Evolutionary conservation across 805 yeast genomes (phyloP), one percentile per base, ranked within the genome.

Genomic region (Saturnispora besseyi): DNA sequence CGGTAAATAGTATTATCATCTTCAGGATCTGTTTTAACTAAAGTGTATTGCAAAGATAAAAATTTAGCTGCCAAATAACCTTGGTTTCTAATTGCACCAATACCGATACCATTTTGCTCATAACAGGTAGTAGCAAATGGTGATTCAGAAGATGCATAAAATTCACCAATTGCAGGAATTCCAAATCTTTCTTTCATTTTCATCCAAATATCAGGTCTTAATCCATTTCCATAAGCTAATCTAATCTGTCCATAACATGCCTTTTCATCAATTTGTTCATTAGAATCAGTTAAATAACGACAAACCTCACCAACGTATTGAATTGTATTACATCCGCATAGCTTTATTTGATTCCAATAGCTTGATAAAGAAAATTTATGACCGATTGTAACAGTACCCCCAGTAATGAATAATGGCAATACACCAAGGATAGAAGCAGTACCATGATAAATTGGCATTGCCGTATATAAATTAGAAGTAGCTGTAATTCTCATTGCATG

Each of bases 271-370:
- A 53, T 51, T 3, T 57, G 57, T 12, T 46, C 51, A 3, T 41
- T 15, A 41, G 82, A 82, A 8, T 68, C 69, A 44, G 86, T 66
- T 52, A 90, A 72, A 61, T 89, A 91, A 45, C 98, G 77, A 65
- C 97, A 87, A 31, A 88, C 89, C 66, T 90, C 98, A 15, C 98
- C 98, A 15, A 90, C 98, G 59, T 90, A 90, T 66, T 90, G 96
- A 49, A 88, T 76, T 54, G 86, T 87, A 4, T 95, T 86, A 3
- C 96, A 86, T 2, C 72, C 66, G 12, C 82, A 66, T 33, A 86
- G 61, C 56, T 75, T 80, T 3, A 84, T 90, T 66, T 91, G 96
- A 15, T 89, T 82, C 97, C 98, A 90, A 65, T 87, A 88, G 4
- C 86, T 78, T 3, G 84, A 74, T 6, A 91, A 82, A 1, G 95